Base-by-base conservation (phyloP, 2,329 filamentous ascomycete species). In the Trichoderma sp. region DNA sequence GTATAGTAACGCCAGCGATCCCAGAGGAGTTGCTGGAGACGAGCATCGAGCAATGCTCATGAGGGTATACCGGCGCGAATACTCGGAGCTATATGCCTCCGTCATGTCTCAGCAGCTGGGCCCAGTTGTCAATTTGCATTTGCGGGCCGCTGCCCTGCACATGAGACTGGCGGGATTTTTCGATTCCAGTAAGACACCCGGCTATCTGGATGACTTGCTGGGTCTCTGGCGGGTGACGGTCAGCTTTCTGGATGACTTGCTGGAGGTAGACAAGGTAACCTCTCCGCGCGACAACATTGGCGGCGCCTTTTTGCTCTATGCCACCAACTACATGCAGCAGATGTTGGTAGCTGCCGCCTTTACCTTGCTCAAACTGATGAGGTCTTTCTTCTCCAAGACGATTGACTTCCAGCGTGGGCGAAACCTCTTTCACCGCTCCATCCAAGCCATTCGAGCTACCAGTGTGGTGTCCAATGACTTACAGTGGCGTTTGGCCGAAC, bases 331-430 rank as follows among this genome's bases (percentile, higher is more conserved):
- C 78, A 88, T 95, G 64, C 89, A 93, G 76, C 92, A 95, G 79
- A 94, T 95, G 90, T 88, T 94, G 68, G 88, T 94, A n/a, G 92
- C 92, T 2, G 91, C 90, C 5, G 89, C 90, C 4, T 94, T 94
- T 74, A 89, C 91, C 1, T 82, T 96, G 59, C 84, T 94, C 71
- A 95, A 94, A 75, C 84, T 95, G 68, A 90, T 94, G 80, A 88
- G 90, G 61, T 93, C 92, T 24, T 91, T 90, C 80, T 94, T 94
- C 74, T 86, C 90, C 52, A 86, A 86, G 73, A 88, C 89, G n/a
- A 88, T 92, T 68, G 91, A 94, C 73, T 88, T 87, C 68, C 85
- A 89, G 47, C 85, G 88, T 6, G 91, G 90, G 14, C 87, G 90
- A 29, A 85, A 84, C 5, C 85, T 93, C 13, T 94, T 95, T 76